Evolutionary conservation across 805 yeast species (phyloP).

Genomic region (Ogataea glucozyma): DNA sequence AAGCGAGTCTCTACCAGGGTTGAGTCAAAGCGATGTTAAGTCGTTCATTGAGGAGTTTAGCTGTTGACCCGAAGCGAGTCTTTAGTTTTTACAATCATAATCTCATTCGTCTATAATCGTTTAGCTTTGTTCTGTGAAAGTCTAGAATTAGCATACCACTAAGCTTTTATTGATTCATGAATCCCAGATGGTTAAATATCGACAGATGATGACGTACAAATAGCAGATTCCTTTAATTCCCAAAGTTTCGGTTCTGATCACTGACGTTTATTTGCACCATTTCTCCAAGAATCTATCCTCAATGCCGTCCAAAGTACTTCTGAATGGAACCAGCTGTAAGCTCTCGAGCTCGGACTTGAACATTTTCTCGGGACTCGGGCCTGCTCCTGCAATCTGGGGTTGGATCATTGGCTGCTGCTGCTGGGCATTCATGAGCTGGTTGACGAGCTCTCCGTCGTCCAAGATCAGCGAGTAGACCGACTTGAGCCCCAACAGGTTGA

Average conservation of each 20-base stretch:
- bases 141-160: too few species aligned
- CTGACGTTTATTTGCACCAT: too few species aligned
- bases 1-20: constrained; percentile 11
- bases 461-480: constrained; percentile 75
- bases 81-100: too few species aligned
- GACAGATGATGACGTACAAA: too few species aligned
- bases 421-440: constrained; percentile 45
- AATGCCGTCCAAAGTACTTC: constrained; percentile 59
- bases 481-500: constrained; percentile 78
- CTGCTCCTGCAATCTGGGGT: constrained; percentile 50
- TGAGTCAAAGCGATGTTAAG: constrained; percentile 10
- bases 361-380: constrained; percentile 60
- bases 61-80: too few species aligned
- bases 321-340: constrained; percentile 41
- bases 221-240: background rate
- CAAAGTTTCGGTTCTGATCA: too few species aligned
- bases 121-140: too few species aligned
- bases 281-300: constrained; percentile 52
- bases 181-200: too few species aligned
- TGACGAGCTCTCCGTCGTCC: constrained; percentile 49
- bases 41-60: constrained; percentile 9
- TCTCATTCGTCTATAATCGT: too few species aligned
- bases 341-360: constrained; percentile 75
- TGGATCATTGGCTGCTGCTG: constrained; percentile 35
- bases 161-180: too few species aligned